Conservation (phyloP, 1,284 basidiomycete species). For the Puccinia polysora region DNA sequence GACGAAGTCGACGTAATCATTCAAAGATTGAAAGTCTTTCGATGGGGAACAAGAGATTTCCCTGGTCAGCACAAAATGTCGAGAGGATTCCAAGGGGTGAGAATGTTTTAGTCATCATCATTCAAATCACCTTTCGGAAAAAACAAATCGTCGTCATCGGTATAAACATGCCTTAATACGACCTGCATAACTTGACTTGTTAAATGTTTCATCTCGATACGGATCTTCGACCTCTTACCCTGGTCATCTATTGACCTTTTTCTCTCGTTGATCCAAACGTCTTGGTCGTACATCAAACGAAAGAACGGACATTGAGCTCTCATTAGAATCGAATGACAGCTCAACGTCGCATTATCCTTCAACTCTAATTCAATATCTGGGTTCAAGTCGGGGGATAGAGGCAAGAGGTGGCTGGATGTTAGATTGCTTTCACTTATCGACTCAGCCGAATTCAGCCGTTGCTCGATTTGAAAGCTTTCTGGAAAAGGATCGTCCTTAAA, state of each 20-base stretch:
- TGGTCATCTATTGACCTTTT: conserved; percentile 58
- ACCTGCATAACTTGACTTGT: conserved; percentile 70
- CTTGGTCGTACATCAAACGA: conserved; percentile 74
- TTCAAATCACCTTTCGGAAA: conserved; percentile 62
- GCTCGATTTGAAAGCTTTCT: not conserved
- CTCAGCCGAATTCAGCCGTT: conserved; percentile 13
- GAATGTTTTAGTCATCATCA: not conserved
- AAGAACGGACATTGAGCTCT: conserved; percentile 81
- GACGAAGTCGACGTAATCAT: conserved; percentile 78
- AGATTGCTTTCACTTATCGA: not conserved
- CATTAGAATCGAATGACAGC: conserved; percentile 69
- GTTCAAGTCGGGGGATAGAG: conserved; percentile 49
- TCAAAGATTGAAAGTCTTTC: conserved; percentile 65
- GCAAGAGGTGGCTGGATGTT: too few relatives aligned
- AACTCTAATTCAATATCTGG: conserved; percentile 74
- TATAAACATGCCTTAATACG: conserved; percentile 74
- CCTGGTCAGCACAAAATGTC: conserved; percentile 32
- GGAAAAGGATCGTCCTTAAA: conserved; percentile 1
- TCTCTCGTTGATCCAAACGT: conserved; percentile 70
- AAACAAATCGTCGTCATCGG: conserved; percentile 70
- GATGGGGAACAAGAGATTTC: conserved; percentile 14
- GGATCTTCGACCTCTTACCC: conserved; percentile 55
- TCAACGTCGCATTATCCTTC: conserved; percentile 63
- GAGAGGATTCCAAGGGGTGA: not conserved
- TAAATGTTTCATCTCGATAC: conserved; percentile 69